These are phyloP conservation scores for Annona cherimola DNA, from an alignment of 164 flowering plant genomes.

Conservation along the genomic window DNA sequence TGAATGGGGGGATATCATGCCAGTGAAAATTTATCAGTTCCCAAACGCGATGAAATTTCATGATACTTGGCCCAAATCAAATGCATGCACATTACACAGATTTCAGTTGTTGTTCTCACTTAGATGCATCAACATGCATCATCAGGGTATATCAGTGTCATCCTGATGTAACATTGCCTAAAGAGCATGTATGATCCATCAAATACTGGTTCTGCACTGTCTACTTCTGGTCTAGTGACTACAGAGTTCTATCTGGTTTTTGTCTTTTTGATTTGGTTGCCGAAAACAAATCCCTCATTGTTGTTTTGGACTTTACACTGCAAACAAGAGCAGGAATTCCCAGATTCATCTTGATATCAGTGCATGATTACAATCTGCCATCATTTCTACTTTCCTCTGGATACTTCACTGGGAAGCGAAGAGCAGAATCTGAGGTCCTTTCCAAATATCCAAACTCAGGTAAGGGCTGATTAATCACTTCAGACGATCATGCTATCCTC, in stretches of 20 bases:
- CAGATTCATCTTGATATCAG: slow-evolving; percentile 86
- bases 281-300: neutral
- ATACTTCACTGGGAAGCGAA: slow-evolving; percentile 92
- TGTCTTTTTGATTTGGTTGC: neutral
- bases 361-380: slow-evolving; percentile 93
- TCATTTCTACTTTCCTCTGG: slow-evolving; percentile 70
- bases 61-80: no score
- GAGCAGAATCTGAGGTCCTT: slow-evolving; percentile 91
- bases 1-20: no score
- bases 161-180: no score
- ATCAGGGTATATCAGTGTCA: no score
- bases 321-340: slow-evolving; percentile 60
- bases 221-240: neutral
- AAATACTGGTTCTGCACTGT: neutral
- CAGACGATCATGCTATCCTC: no score
- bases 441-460: slow-evolving; percentile 86
- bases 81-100: no score
- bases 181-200: no score
- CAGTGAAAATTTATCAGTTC: no score
- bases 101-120: no score
- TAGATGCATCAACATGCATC: no score
- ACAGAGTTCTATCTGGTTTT: neutral
- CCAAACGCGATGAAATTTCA: no score
- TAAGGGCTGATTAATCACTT: slow-evolving; percentile 13
- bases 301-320: neutral